A percentile compares a stretch with the other conserved stretches of the same genome.
These are phyloP conservation scores for Cryptosporidium muris DNA, from an alignment of 169 alveolate genomes.

Conservation along the genomic window DNA sequence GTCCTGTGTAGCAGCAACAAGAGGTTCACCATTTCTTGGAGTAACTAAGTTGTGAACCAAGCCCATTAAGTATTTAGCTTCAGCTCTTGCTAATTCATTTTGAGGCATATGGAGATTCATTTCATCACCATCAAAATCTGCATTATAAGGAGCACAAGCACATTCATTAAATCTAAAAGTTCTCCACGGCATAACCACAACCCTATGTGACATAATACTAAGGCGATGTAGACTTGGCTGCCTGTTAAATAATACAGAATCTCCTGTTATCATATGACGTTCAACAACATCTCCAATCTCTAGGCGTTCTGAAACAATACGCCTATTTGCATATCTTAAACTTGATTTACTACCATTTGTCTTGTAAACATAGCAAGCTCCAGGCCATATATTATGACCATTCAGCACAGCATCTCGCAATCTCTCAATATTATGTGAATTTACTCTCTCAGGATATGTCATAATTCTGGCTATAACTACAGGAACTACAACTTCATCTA, in stretches of 20 bases:
- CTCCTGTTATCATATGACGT: conserved; percentile 97
- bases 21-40: conserved; percentile 98
- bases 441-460: conserved; percentile 97
- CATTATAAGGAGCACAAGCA: conserved; percentile 98
- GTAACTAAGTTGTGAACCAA: conserved; percentile 93
- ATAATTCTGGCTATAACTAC: conserved; percentile 93
- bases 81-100: conserved; percentile 96
- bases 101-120: conserved; percentile 99
- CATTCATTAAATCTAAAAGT: conserved; percentile 97
- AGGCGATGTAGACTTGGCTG: conserved; percentile 98
- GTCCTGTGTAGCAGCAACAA: conserved; percentile 95
- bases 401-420: conserved; percentile 88
- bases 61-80: conserved; percentile 89
- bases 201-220: conserved; percentile 97
- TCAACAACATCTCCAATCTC: conserved; percentile 97
- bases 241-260: conserved; percentile 96
- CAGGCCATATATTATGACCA: conserved; percentile 96
- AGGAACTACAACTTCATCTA: conserved; percentile 98
- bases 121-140: conserved; percentile 99
- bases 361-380: conserved; percentile 91
- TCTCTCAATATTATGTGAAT: conserved; percentile 85
- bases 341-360: conserved; percentile 82
- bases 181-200: conserved; percentile 92
- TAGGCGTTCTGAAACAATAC: conserved; percentile 82
- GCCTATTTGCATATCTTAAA: conserved; percentile 86